phyloP scores from a whole-genome alignment of 2,329 filamentous ascomycete genomes.

The Cercospora sp. region DNA sequence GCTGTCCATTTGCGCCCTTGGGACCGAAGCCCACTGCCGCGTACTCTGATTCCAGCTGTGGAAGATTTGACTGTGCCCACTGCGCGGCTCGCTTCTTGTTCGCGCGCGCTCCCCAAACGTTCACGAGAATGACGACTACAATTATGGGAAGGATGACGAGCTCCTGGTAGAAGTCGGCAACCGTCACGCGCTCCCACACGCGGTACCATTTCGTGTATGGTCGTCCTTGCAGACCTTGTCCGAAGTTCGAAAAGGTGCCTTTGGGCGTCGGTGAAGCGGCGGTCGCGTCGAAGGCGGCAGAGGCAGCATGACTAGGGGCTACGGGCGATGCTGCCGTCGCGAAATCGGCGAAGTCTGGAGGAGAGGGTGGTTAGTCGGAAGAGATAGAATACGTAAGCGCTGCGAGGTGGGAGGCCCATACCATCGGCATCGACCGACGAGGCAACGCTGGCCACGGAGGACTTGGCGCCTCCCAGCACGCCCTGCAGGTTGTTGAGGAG shows the following conservation, averaged over 20 bases:
- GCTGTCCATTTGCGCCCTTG: slow-evolving; percentile 39
- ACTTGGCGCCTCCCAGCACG: slow-evolving; percentile 68
- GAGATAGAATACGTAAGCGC: background rate
- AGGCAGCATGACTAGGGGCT: slow-evolving; percentile 52
- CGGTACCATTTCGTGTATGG: slow-evolving; percentile 97
- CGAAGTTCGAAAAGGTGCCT: slow-evolving; percentile 35
- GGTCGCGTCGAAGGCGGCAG: slow-evolving; percentile 50
- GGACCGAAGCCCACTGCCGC: slow-evolving; percentile 78
- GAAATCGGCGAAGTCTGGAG: slow-evolving; percentile 88
- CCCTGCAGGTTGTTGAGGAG: slow-evolving; percentile 68
- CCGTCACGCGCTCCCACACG: slow-evolving; percentile 83
- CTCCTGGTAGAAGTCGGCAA: slow-evolving; percentile 84
- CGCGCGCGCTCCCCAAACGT: slow-evolving; percentile 74
- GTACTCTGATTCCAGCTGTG: slow-evolving; percentile 76
- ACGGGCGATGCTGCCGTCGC: slow-evolving; percentile 72
- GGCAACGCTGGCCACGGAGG: slow-evolving; percentile 44
- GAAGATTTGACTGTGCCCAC: slow-evolving; percentile 76
- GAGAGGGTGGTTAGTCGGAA: slow-evolving; percentile 16
- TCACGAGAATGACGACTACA: slow-evolving; percentile 70
- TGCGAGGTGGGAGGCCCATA: background rate
- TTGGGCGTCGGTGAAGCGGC: slow-evolving; percentile 36
- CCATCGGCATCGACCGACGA: slow-evolving; percentile 39
- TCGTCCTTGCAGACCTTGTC: slow-evolving; percentile 47
- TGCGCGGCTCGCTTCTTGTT: slow-evolving; percentile 78
- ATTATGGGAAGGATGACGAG: slow-evolving; percentile 77